phyloP scores from a whole-genome alignment of 768 basidiomycete species.

The Suillus luteus region DNA sequence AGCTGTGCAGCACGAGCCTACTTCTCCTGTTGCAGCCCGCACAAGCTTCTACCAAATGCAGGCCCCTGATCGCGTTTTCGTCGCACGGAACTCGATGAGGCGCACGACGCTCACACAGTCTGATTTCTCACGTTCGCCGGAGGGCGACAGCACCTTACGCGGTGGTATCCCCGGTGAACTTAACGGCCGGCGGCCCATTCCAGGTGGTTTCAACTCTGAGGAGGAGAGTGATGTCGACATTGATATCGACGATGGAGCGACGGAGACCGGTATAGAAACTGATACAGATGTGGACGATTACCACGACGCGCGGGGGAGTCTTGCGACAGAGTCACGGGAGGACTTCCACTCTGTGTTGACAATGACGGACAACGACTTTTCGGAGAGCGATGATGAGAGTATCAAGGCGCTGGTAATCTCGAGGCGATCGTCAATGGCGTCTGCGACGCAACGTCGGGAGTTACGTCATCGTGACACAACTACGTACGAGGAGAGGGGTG shows the following conservation, averaged over 20 bases:
- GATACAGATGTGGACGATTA: conserved; percentile 75
- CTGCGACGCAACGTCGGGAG: conserved; percentile 21
- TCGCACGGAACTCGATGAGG: conserved; percentile 21
- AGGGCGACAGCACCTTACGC: conserved; percentile 39
- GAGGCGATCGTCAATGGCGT: conserved; percentile 31
- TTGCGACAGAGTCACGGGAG: conserved; percentile 66
- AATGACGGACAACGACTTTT: conserved; percentile 66
- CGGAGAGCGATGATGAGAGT: conserved; percentile 66
- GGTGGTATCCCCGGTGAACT: conserved; percentile 29
- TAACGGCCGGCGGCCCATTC: conserved; percentile 16
- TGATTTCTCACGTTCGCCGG: conserved; percentile 38
- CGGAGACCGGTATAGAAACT: conserved; percentile 67
- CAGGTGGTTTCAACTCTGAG: conserved; percentile 26
- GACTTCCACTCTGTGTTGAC: conserved; percentile 81
- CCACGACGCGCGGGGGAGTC: conserved; percentile 71
- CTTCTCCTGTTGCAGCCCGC: conserved; percentile 29
- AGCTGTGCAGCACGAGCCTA: conserved; percentile 49
- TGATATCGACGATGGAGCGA: conserved; percentile 42
- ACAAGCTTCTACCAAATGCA: conserved; percentile 39
- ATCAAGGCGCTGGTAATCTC: conserved; percentile 64
- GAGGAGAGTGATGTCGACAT: conserved; percentile 40
- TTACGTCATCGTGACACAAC: conserved; percentile 24
- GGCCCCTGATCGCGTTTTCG: conserved; percentile 24
- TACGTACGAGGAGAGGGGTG: conserved; percentile 55
- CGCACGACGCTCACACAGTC: conserved; percentile 52